Conservation (phyloP, 345 rosid genomes). For the Murraya koenigii region DNA sequence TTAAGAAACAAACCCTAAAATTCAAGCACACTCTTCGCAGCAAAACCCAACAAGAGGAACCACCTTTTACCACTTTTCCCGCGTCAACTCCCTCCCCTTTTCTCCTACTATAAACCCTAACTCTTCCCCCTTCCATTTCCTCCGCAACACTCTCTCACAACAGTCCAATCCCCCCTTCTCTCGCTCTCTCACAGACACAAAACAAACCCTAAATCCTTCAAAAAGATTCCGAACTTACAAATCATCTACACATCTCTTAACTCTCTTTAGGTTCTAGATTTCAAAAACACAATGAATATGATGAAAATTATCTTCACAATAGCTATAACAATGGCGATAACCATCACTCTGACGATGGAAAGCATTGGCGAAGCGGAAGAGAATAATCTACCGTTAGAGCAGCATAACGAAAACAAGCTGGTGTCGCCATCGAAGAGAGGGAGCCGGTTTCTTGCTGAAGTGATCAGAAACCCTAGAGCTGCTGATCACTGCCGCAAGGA, state of each 20-base stretch:
- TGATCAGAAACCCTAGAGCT: slow-evolving; percentile 51
- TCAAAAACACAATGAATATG: slow-evolving; percentile 33
- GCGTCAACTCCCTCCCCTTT: slow-evolving; percentile 52
- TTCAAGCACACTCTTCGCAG: slow-evolving; percentile 35
- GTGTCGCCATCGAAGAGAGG: slow-evolving; percentile 32
- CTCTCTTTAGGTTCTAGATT: slow-evolving; percentile 16
- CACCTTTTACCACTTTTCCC: slow-evolving; percentile 43
- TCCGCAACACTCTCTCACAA: slow-evolving; percentile 1
- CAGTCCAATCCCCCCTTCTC: slow-evolving; percentile 7
- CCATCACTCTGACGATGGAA: slow-evolving; percentile 36
- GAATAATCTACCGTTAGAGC: not conserved
- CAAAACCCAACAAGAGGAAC: slow-evolving; percentile 25
- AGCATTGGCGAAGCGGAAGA: slow-evolving; percentile 20
- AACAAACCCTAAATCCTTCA: not conserved
- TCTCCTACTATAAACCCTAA: slow-evolving; percentile 41
- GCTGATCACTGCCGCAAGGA: slow-evolving; percentile 66
- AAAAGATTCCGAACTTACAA: not conserved
- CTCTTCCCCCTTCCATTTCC: slow-evolving; percentile 22
- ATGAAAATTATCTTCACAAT: slow-evolving; percentile 39
- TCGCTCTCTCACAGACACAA: slow-evolving; percentile 12
- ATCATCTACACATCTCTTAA: not conserved
- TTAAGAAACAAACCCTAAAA: slow-evolving; percentile 17
- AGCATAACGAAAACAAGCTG: not conserved
- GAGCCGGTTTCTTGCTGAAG: slow-evolving; percentile 59
- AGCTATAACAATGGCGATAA: slow-evolving; percentile 43